Percentiles rank a stretch among this genome's conserved stretches.
phyloP scores from a whole-genome alignment of 2,329 filamentous ascomycete genomes.

The Xylariomycetidae sp. region DNA sequence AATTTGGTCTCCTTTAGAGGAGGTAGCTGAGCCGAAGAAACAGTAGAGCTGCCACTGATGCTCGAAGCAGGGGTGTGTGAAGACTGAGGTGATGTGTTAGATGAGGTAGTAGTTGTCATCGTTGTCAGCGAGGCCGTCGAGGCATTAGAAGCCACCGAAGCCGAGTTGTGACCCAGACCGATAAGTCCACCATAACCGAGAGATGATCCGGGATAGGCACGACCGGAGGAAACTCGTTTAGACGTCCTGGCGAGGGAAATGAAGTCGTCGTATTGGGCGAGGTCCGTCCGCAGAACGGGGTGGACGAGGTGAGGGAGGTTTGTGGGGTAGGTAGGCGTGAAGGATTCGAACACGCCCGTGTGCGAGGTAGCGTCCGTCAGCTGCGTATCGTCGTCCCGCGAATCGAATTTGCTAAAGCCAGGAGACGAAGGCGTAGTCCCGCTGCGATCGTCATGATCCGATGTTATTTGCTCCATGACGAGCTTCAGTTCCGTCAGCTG shows the following conservation, averaged over 20 bases:
- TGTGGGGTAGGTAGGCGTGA: slow-evolving; percentile 52
- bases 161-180: slow-evolving; percentile 44
- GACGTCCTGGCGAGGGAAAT: slow-evolving; percentile 66
- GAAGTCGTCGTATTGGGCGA: slow-evolving; percentile 80
- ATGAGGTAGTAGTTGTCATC: slow-evolving; percentile 37
- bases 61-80: slow-evolving; percentile 52
- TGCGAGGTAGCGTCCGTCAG: slow-evolving; percentile 30
- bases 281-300: slow-evolving; percentile 75
- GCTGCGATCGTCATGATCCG: slow-evolving; percentile 65
- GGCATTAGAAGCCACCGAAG: slow-evolving; percentile 47
- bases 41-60: slow-evolving; percentile 37
- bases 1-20: slow-evolving; percentile 87
- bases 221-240: slow-evolving; percentile 53
- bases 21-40: slow-evolving; percentile 37
- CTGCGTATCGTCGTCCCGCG: slow-evolving; percentile 38
- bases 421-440: slow-evolving; percentile 81
- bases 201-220: slow-evolving; percentile 67
- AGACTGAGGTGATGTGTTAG: slow-evolving; percentile 50
- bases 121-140: slow-evolving; percentile 54
- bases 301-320: slow-evolving; percentile 80
- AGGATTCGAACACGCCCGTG: slow-evolving; percentile 35
- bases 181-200: slow-evolving; percentile 60
- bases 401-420: slow-evolving; percentile 63
- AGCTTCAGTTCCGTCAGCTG: slow-evolving; percentile 86
- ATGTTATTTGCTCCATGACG: slow-evolving; percentile 82